Base-by-base conservation (phyloP, 768 basidiomycete genomes). In the Leucosporidium scottii region DNA sequence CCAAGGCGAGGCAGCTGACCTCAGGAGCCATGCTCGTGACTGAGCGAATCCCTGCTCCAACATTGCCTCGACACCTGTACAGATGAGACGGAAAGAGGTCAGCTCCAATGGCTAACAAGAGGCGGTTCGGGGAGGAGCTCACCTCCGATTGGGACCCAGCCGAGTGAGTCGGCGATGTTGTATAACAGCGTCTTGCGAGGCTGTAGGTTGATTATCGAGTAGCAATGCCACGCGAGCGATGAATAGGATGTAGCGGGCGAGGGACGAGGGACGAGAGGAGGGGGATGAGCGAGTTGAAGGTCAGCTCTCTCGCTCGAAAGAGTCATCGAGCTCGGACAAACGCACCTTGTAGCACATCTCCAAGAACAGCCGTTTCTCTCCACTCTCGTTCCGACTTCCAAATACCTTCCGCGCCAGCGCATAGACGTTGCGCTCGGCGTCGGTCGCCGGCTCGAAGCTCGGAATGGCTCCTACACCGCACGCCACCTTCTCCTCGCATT, bases 51-150 rank as follows among this genome's bases (percentile, higher is more conserved):
- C 74, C 65, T 75, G 73, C 64, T 73, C 68, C 36, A 73, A 65
- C 58, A 75, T 71, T 9, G 75, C 73, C 50, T 75, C 72, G 61
- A 73, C 68, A 7, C 75, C 75, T 64, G 27, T 27, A 18, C 8
- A n/a, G 30, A 31, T 15, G 27, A 48, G 9, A 28, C 17, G 28
- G 23, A 27, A n/a, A 13, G 31, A 23, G 36, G 27, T 36, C 20
- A 47, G 44, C 3, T 44, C 23, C 9, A 48, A 25, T 20, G 10
- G 34, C 34, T 34, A 10, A 34, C 5, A 34, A 34, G 34, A 34
- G 10, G 34, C 34, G n/a, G n/a, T 34, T 34, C 34, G 34, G 34
- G 5, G 34, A 34, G 4, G 34, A 34, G 34, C 66, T 18, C 20
- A 66, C 70, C 70, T 8, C 64, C 64, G 21, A 68, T 60, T 4